Evolutionary conservation across 768 basidiomycete species (phyloP).

Genomic region (Serendipita sp.): DNA sequence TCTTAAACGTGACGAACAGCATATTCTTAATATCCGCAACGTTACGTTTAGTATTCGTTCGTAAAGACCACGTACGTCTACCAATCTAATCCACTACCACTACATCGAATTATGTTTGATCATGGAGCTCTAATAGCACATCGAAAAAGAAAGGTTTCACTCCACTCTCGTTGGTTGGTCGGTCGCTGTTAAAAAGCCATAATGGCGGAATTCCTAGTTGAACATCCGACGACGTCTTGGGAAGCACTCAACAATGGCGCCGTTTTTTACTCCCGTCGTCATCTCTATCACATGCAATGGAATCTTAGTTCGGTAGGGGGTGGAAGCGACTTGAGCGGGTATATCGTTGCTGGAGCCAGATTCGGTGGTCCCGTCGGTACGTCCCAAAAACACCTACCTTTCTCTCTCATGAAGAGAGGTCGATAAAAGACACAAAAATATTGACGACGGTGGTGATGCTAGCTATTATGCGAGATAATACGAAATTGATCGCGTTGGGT

Average conservation of each 20-base stretch:
- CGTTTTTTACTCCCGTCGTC: slow-evolving; percentile 75
- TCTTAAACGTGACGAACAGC: too few relatives aligned
- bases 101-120: too few relatives aligned
- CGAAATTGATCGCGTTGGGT: slow-evolving; percentile 61
- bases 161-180: too few relatives aligned
- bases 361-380: slow-evolving; percentile 83
- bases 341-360: slow-evolving; percentile 62
- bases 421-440: too few relatives aligned
- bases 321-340: slow-evolving; percentile 46
- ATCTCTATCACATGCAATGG: slow-evolving; percentile 67
- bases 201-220: not conserved
- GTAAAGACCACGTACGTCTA: too few relatives aligned
- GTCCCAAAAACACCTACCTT: slow-evolving; percentile 10
- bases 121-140: too few relatives aligned
- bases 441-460: not conserved
- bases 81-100: too few relatives aligned
- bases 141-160: too few relatives aligned
- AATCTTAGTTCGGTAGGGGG: slow-evolving; percentile 34
- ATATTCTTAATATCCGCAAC: too few relatives aligned
- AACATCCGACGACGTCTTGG: slow-evolving; percentile 71
- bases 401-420: too few relatives aligned
- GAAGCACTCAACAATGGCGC: slow-evolving; percentile 76
- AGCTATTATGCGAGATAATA: slow-evolving; percentile 80
- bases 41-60: too few relatives aligned
- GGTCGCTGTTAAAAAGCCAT: too few relatives aligned